Base-by-base conservation (phyloP, 805 yeast species). In the Hanseniaspora valbyensis region DNA sequence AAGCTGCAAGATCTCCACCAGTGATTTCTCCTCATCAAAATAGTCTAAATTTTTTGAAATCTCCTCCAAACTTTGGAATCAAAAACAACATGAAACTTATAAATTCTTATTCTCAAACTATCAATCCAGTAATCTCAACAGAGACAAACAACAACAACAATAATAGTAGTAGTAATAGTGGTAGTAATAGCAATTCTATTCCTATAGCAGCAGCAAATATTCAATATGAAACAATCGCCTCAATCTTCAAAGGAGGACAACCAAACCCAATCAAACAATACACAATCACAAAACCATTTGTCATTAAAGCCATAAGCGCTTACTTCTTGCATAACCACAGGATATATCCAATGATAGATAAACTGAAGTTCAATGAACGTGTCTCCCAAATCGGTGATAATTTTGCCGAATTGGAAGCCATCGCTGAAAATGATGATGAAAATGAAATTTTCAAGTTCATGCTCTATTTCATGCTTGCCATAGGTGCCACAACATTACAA, bases 401-500 rank as follows among this genome's bases (percentile, higher is more conserved):
- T 32, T 62, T 68, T 32, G 56, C 54, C 5, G 29, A 49, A 1
- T 38, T 52, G 10, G 55, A 52, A 9, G 54, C 62, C 28, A 58
- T 62, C 25, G 43, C 52, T 1, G 42, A 57, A 21, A 64, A 68
- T 30, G 62, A 60, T 49, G 62, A 60, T 49, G 58, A 56, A 14
- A 43, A 55, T 2, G 45, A 40, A 12, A 44, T 41, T n/a, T 64
- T 63, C 19, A 60, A 66, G 22, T 76, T 74, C 54, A 75, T 76
- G 59, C 55, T 76, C 10, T 71, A 69, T 57, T 71, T 77, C 75
- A 69, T 75, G 2, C 66, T 75, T 62, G 76, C 78, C 4, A 72
- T 75, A 38, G 80, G 81, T 1, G 74, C 77, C 50, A 71, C 77
- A 9, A 69, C 77, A 2, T 59, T 76, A 44, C 71, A 70, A 40